Percentiles rank a stretch among this genome's conserved stretches.
Evolutionary conservation across 257 asterid species (phyloP).

Genomic region (Solanum corneliomulleri): DNA sequence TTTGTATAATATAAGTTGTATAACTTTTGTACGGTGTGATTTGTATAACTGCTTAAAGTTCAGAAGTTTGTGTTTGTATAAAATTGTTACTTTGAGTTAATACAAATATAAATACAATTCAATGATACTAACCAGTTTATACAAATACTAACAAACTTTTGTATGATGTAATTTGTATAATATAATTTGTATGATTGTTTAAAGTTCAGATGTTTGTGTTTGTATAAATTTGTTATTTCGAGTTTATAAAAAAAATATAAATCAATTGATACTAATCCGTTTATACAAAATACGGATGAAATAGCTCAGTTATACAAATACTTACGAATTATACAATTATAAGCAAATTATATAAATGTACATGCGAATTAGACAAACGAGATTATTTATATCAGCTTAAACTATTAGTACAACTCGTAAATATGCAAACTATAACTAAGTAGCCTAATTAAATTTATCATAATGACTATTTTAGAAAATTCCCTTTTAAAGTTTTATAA

Average conservation of each 20-base stretch:
- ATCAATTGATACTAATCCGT: too few species aligned
- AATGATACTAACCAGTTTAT: neutral
- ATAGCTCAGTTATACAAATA: neutral
- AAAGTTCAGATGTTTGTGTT: too few species aligned
- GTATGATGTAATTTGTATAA: too few species aligned
- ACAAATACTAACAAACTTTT: neutral
- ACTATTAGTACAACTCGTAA: too few species aligned
- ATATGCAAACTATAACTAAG: neutral
- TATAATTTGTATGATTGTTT: too few species aligned
- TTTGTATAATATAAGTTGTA: neutral
- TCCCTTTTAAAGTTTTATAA: neutral
- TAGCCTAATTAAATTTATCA: neutral
- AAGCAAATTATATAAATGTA: too few species aligned
- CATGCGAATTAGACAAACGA: neutral
- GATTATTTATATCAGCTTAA: too few species aligned
- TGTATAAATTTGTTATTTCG: too few species aligned
- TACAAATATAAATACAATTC: neutral
- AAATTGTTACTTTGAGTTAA: neutral
- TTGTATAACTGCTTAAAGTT: neutral
- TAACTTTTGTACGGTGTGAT: neutral
- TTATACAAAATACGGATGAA: neutral
- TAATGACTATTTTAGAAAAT: too few species aligned
- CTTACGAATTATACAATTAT: neutral
- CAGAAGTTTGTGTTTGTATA: neutral
- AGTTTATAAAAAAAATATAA: too few species aligned